phyloP scores from a whole-genome alignment of 257 asterid species.

The Ilex asprella region DNA sequence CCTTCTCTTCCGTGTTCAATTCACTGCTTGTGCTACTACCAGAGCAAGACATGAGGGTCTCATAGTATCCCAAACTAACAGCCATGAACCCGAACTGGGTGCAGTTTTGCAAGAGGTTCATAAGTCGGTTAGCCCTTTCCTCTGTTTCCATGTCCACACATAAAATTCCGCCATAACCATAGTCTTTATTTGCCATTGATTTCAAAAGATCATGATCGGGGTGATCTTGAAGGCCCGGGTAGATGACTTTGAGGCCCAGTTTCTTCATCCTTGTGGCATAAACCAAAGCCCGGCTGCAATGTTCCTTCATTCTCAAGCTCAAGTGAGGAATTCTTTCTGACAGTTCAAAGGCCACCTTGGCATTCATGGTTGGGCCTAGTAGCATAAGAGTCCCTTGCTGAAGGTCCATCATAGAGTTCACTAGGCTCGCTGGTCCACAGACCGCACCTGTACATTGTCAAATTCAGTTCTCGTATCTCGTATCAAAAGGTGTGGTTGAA shows the following conservation, averaged over 20 bases:
- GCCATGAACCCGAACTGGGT: constrained; percentile 90
- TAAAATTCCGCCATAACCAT: constrained; percentile 77
- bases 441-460: constrained; percentile 54
- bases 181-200: constrained; percentile 51
- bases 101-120: constrained; percentile 63
- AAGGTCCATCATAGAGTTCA: constrained; percentile 93
- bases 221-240: constrained; percentile 79
- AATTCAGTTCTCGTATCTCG: no score
- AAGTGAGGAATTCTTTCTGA: constrained; percentile 79
- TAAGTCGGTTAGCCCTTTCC: constrained; percentile 65
- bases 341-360: constrained; percentile 81
- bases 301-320: constrained; percentile 85
- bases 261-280: constrained; percentile 63
- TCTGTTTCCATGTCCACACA: constrained; percentile 88
- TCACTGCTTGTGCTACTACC: constrained; percentile 96
- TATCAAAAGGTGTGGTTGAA: no score
- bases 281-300: constrained; percentile 57
- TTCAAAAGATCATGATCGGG: constrained; percentile 58
- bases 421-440: constrained; percentile 79
- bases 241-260: constrained; percentile 66
- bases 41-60: constrained; percentile 91
- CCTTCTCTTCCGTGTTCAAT: constrained; percentile 60
- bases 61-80: constrained; percentile 87
- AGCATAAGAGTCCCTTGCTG: constrained; percentile 87
- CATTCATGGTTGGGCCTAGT: constrained; percentile 92